Evolutionary conservation across 2,329 filamentous ascomycete species (phyloP).

Genomic region (Colletotrichum incanum): DNA sequence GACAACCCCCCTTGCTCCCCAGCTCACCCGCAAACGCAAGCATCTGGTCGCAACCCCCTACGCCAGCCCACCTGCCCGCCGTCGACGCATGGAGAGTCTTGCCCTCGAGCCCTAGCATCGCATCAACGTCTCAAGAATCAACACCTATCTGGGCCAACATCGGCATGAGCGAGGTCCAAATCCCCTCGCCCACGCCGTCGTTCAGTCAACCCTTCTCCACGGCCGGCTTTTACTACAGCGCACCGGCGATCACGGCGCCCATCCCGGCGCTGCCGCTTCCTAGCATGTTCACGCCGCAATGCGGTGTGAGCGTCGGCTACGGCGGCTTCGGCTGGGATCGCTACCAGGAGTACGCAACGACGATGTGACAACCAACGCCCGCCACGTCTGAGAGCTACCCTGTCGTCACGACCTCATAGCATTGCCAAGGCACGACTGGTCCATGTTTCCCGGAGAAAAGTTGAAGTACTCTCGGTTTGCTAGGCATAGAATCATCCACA

Average conservation of each 20-base stretch:
- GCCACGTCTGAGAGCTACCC: constrained; percentile 63
- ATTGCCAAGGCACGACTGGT: constrained; percentile 49
- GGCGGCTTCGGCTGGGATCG: constrained; percentile 88
- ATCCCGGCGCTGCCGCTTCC: constrained; percentile 86
- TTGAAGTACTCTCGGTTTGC: constrained; percentile 44
- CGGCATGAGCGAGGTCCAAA: constrained; percentile 79
- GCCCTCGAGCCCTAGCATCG: constrained; percentile 87
- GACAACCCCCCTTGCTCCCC: constrained; percentile 87
- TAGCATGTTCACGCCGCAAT: constrained; percentile 88
- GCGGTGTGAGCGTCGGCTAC: constrained; percentile 84
- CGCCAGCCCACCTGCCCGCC: constrained; percentile 76
- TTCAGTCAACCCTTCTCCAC: constrained; percentile 85
- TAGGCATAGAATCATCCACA: constrained; percentile 51
- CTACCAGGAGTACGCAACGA: constrained; percentile 87
- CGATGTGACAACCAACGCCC: constrained; percentile 82
- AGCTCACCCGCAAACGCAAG: constrained; percentile 81
- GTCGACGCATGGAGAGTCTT: constrained; percentile 93
- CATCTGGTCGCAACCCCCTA: constrained; percentile 81
- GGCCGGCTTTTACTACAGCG: constrained; percentile 83
- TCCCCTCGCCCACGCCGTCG: constrained; percentile 84
- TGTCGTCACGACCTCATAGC: constrained; percentile 64
- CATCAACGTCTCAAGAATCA: constrained; percentile 79
- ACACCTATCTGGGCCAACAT: constrained; percentile 86
- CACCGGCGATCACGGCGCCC: constrained; percentile 81
- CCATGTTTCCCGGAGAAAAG: constrained; percentile 53